These are phyloP conservation scores for Saprolegnia diclina DNA, from an alignment of 352 stramenopile genomes.

Conservation along the genomic window DNA sequence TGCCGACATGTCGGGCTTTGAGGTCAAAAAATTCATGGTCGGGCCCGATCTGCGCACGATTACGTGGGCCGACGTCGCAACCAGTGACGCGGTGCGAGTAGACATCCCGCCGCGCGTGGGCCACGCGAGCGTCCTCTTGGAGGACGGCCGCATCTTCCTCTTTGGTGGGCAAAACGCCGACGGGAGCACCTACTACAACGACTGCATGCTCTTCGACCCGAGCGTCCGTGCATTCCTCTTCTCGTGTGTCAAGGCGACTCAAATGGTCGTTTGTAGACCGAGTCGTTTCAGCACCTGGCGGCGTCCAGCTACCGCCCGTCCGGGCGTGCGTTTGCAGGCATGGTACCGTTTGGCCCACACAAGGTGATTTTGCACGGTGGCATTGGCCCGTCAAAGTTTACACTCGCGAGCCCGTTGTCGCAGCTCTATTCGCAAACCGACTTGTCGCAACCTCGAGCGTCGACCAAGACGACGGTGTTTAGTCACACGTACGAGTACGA, in stretches of 20 bases:
- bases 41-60: neutral
- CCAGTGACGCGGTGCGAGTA: neutral
- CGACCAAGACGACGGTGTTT: constrained; percentile 4
- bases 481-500: neutral
- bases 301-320: neutral
- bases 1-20: neutral
- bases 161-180: constrained; percentile 7
- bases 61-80: neutral
- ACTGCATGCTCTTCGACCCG: constrained; percentile 10
- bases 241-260: neutral
- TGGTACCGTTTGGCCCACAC: neutral
- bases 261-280: neutral
- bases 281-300: neutral
- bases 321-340: neutral
- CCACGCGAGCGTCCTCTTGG: neutral
- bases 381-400: neutral
- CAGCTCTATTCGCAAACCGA: too few species aligned
- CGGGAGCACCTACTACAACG: neutral
- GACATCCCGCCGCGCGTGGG: neutral
- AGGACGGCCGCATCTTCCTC: constrained; percentile 4
- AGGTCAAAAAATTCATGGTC: constrained; percentile 10
- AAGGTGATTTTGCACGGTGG: constrained; percentile 2
- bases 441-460: neutral
- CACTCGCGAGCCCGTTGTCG: too few species aligned
- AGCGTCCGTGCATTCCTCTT: neutral